These are phyloP conservation scores for Melanogaster broomeanus DNA, from an alignment of 768 basidiomycete genomes.

Conservation along the genomic window DNA sequence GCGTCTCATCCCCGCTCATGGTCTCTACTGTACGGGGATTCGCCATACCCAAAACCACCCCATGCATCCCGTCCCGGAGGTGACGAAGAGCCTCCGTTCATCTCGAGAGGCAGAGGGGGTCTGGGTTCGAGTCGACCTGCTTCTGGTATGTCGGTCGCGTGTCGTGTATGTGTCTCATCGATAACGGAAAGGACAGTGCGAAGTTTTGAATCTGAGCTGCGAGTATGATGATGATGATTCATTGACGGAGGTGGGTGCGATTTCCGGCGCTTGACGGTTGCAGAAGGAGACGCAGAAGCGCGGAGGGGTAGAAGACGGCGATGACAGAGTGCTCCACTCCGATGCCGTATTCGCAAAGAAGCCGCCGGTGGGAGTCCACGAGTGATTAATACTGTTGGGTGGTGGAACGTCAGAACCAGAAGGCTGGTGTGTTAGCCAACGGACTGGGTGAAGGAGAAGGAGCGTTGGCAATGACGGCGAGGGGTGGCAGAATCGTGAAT, in stretches of 20 bases:
- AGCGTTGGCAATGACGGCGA: constrained; percentile 70
- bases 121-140: constrained; percentile 16
- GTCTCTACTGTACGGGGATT: constrained; percentile 35
- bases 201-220: constrained; percentile 68
- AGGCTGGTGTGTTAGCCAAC: constrained; percentile 45
- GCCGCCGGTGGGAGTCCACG: constrained; percentile 53
- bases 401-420: constrained; percentile 42
- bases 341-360: constrained; percentile 52
- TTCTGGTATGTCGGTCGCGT: constrained; percentile 28
- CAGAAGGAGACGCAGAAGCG: constrained; percentile 55
- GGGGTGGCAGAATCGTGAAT: constrained; percentile 88
- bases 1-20: constrained; percentile 44
- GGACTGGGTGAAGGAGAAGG: constrained; percentile 64
- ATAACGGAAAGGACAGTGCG: constrained; percentile 73
- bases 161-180: constrained; percentile 54
- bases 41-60: constrained; percentile 41
- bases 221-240: constrained; percentile 39
- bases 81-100: constrained; percentile 26
- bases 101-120: constrained; percentile 26
- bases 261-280: constrained; percentile 45
- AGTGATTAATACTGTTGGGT: constrained; percentile 35
- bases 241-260: constrained; percentile 49
- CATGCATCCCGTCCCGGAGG: constrained; percentile 38
- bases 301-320: constrained; percentile 42
- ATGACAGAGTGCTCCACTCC: constrained; percentile 54